phyloP scores from a whole-genome alignment of 495 filamentous ascomycete genomes.

The Neurospora cerealis region DNA sequence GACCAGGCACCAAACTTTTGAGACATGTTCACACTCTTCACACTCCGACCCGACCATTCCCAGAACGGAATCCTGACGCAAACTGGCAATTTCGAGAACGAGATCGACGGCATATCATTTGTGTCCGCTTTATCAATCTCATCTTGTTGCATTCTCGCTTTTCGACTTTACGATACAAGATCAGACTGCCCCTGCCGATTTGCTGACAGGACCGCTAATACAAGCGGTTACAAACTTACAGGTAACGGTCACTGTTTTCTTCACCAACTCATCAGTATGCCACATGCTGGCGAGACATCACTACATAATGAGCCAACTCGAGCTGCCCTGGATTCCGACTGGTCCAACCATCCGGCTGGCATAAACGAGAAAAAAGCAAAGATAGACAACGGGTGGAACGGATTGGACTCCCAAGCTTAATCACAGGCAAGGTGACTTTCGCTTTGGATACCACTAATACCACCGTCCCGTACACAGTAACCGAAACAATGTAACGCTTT shows the following conservation, averaged over 20 bases:
- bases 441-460: neutral
- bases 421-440: neutral
- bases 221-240: neutral
- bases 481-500: neutral
- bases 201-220: neutral
- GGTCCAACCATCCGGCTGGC: neutral
- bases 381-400: neutral
- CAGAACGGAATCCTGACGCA: neutral
- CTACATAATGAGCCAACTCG: neutral
- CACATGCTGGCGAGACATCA: neutral
- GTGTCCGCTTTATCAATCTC: neutral
- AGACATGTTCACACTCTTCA: neutral
- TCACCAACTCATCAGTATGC: neutral
- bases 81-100: neutral
- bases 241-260: neutral
- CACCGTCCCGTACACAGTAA: neutral
- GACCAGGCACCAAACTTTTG: neutral
- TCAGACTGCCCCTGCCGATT: neutral
- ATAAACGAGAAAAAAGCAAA: neutral
- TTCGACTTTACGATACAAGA: neutral
- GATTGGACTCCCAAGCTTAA: neutral
- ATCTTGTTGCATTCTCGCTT: neutral
- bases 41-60: neutral
- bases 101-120: neutral
- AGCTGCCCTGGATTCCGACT: neutral